Conservation (phyloP, 2,329 filamentous ascomycete species). For the Xylaria sp. region DNA sequence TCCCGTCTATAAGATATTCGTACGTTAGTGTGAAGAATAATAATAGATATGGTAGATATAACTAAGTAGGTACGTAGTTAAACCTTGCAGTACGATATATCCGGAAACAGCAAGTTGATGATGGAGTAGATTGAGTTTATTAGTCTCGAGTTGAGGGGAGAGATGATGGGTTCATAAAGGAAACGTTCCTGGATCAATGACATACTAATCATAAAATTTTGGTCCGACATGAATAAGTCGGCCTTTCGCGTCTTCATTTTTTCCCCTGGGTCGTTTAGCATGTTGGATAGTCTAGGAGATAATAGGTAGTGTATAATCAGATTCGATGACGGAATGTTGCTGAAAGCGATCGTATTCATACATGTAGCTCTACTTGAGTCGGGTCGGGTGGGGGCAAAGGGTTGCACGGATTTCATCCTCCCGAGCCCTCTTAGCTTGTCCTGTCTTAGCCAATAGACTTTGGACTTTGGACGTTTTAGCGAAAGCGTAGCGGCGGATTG, state of each 20-base stretch:
- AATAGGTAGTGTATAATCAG: slow-evolving; percentile 2
- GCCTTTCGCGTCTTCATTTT: slow-evolving; percentile 27
- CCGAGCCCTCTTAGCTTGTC: slow-evolving; percentile 3
- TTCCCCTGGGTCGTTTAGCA: slow-evolving; percentile 14
- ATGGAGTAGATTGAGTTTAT: slow-evolving; percentile 9
- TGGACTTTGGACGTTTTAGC: not conserved
- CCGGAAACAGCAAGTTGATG: not conserved
- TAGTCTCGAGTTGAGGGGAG: slow-evolving; percentile 7
- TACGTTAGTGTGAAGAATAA: not conserved
- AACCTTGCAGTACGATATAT: not conserved
- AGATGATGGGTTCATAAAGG: slow-evolving; percentile 22
- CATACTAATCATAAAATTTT: slow-evolving; percentile 16
- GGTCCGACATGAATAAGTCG: slow-evolving; percentile 24
- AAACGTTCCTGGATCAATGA: slow-evolving; percentile 7
- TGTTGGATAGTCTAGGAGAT: slow-evolving; percentile 5
- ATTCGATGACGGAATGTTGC: slow-evolving; percentile 25
- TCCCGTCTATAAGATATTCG: not conserved
- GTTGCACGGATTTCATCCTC: not conserved
- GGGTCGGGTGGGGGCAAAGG: slow-evolving; percentile 10
- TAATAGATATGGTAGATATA: not conserved
- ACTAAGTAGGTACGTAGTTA: not conserved
- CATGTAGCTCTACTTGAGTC: not conserved
- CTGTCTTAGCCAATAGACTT: not conserved
- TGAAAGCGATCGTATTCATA: slow-evolving; percentile 5
- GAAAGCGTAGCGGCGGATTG: not conserved